Evolutionary conservation across 768 basidiomycete genomes (phyloP), one percentile per base, ranked within the genome.

Genomic region (Amanita subjunquillea): DNA sequence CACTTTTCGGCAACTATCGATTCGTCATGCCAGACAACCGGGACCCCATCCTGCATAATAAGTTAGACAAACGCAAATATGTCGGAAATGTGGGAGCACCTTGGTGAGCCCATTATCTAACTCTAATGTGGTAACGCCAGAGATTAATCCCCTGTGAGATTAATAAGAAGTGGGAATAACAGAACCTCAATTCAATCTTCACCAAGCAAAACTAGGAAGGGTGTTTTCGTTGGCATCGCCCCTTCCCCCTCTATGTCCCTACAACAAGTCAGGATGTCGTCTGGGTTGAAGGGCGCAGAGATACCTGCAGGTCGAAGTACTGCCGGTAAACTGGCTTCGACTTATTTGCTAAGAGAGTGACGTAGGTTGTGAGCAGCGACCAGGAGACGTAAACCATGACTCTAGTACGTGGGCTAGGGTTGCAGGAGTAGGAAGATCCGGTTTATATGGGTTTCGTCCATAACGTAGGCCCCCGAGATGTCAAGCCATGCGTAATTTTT

Each of bases 1-100:
- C 88, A 90, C 63, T 90, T 91, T 32, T 70, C 71, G 3, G 77
- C 57, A 2, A 66, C 62, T 55, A 91, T 84, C 40, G 69, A 67
- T 64, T 82, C 80, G 65, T 91, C 88, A 59, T 91, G 88, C 84
- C 85, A 90, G 12, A 91, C 85, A 39, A 91, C 72, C 13, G 85
- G 81, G 45, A 76, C 74, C 10, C 84, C 86, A 62, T 91, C 89
- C 85, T 87, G 37, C 34, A 60, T 17, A 13, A 17, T 29, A 53
- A 36, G 23, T 41, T 42, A 8, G 17, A 22, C n/a, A 22, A 27
- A 39, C 20, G 23, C 13, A 27, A 27, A 36, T 47, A 29, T 17
- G 7, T 30, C 36, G 12, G 2, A 29, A 47, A 25, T 59, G 64
- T 10, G 15, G 30, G n/a, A 17, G 58, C 50, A 80, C 85, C 71